Evolutionary conservation across 176 grass and related monocot species (phyloP), one percentile per base, ranked within the genome.

Genomic region (Puccinellia tenuiflora): DNA sequence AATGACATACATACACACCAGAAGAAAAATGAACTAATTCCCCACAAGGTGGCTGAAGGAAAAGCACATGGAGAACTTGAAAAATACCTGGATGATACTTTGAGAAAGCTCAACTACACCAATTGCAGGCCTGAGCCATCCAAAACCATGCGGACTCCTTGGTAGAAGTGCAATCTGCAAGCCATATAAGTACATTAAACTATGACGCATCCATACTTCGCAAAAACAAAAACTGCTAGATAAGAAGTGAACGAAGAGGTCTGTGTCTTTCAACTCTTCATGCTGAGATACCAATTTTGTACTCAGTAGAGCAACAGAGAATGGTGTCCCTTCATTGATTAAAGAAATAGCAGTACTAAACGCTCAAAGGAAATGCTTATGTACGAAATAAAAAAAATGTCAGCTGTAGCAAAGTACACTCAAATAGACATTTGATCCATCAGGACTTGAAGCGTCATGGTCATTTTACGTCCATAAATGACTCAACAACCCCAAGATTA

Each of bases 81-180:
- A 18, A 17, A 81, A 26, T 76, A 99, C 96, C 96, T 99, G 96
- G 37, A 99, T 93, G 37, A 99, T 99, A 73, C 91, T 90, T 86
- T 99, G 93, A 65, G 96, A 99, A 93, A 99, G 96, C 64, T 99
- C 96, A 76, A 99, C 88, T 75, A 96, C 93, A 20, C 96, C 93
- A 57, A 91, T 87, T 76, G 96, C 91, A 48, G 96, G 96, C 51
- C 96, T 93, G 9, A 99, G 90, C 96, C 96, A 99, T 84, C 96
- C 96, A 92, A 93, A 87, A 47, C 87, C 91, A 78, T 92, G 85
- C 20, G 89, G 77, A 26, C 85, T 92, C 77, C 87, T 92, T 81
- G 96, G 93, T 57, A 96, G 62, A 79, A 99, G 80, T 86, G 96
- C 93, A 86, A 99, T 99, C 96, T 99, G 87, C 68, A 87, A 57